Base-by-base conservation (phyloP, 2,329 filamentous ascomycete species). In the Alternaria burnsii region DNA sequence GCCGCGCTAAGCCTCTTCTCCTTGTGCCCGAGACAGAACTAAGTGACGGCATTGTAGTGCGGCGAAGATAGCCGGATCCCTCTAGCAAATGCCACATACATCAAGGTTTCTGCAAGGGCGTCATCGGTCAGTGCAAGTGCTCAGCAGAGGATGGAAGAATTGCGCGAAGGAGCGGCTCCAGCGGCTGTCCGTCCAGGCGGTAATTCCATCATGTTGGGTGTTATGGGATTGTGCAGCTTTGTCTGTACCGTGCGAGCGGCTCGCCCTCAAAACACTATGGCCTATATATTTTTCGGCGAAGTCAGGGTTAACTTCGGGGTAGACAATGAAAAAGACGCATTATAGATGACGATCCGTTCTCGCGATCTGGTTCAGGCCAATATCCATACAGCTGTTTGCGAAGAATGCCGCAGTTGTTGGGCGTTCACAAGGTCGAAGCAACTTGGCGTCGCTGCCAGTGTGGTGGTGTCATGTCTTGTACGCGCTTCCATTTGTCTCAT, bases 41-140 rank as follows among this genome's bases (percentile, higher is more conserved):
- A 42, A 52, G 62, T 66, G 64, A 67, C 59, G 55, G 56, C 51
- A 55, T 48, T 44, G 53, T 55, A 43, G 54, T 56, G 51, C 61
- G 53, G 50, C 41, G 22, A 44, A 28, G 24, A 24, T 20, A 16
- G 32, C 38, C 24, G 40, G 6, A 22, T 24, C 50, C 30, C 26
- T 47, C 28, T 40, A 48, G 30, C 55, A 38, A 47, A 32, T 10
- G 11, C n/a, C 34, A 44, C n/a, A 47, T 41, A 18, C 26, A 22
- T 46, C 24, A 36, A 46, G 20, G 24, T 44, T 40, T 46, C 20
- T 38, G 24, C 20, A 18, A 22, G 34, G n/a, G 41, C 55, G 50
- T 58, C 50, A 48, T 54, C 34, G 24, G 36, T 52, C 50, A 52
- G 36, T 34, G 36, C 22, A 28, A 41, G 36, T 36, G 36, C 22